A percentile compares a stretch with the other conserved stretches of the same genome.
Conservation (phyloP, 179 eudicot genomes). For the Corrigiola litoralis region DNA sequence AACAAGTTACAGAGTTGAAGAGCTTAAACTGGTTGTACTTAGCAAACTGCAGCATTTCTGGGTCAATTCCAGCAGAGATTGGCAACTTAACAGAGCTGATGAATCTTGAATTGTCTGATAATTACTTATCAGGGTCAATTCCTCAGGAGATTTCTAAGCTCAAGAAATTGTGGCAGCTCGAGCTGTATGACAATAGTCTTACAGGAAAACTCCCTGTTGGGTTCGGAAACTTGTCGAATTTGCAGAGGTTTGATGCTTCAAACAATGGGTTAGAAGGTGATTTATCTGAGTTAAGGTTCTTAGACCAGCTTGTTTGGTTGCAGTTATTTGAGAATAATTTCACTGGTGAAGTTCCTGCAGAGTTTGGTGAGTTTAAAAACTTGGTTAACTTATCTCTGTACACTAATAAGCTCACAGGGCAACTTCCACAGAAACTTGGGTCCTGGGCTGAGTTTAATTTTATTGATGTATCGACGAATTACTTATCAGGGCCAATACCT, state of each 20-base stretch:
- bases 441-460: conserved; percentile 68
- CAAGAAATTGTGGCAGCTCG: conserved; percentile 56
- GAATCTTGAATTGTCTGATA: conserved; percentile 48
- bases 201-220: conserved; percentile 73
- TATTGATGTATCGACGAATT: conserved; percentile 85
- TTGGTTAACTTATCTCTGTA: conserved; percentile 67
- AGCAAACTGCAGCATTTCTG: conserved; percentile 66
- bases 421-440: conserved; percentile 62
- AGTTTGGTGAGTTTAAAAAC: conserved; percentile 65
- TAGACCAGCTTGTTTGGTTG: conserved; percentile 39
- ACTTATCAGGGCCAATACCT: conserved; percentile 65
- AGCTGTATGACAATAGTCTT: conserved; percentile 48
- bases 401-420: conserved; percentile 59
- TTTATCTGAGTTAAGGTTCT: conserved; percentile 46
- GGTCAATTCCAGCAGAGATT: conserved; percentile 52
- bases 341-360: conserved; percentile 61
- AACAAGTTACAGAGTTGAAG: conserved; percentile 26
- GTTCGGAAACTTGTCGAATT: conserved; percentile 48
- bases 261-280: conserved; percentile 51
- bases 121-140: conserved; percentile 48
- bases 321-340: conserved; percentile 54
- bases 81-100: conserved; percentile 51
- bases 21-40: conserved; percentile 45
- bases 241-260: conserved; percentile 63
- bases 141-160: conserved; percentile 53